Evolutionary conservation across 2,329 filamentous ascomycete species (phyloP).

Genomic region (Aspergillus sp.): DNA sequence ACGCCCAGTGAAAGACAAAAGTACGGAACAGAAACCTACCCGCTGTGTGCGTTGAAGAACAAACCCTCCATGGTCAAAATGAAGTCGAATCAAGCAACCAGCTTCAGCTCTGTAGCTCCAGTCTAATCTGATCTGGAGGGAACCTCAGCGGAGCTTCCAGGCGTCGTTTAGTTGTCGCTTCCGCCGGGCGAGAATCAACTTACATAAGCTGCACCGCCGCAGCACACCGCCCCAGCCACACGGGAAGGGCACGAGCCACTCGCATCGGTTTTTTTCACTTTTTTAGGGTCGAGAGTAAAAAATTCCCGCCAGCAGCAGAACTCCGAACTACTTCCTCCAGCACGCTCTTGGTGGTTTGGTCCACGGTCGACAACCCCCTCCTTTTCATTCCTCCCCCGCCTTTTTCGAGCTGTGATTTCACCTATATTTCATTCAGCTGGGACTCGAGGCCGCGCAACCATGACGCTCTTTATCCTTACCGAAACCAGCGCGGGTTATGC

Average conservation of each 20-base stretch:
- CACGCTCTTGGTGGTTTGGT: conserved; percentile 34
- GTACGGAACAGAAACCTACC: conserved; percentile 55
- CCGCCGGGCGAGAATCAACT: conserved; percentile 9
- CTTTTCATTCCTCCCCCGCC: conserved; percentile 23
- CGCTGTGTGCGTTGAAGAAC: conserved; percentile 91
- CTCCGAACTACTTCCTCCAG: conserved; percentile 23
- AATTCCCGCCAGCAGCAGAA: conserved; percentile 31
- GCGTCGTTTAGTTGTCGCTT: conserved; percentile 11
- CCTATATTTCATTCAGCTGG: conserved; percentile 19
- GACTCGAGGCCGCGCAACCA: conserved; percentile 48
- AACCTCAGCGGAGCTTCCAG: background rate
- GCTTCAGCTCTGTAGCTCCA: conserved; percentile 2
- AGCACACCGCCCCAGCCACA: background rate
- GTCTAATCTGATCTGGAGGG: background rate
- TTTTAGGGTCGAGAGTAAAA: conserved; percentile 32
- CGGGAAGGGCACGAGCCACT: conserved; percentile 27
- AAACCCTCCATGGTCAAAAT: conserved; percentile 75
- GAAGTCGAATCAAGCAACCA: conserved; percentile 18
- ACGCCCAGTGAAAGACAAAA: background rate
- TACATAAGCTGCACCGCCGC: conserved; percentile 32
- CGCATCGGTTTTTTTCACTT: conserved; percentile 36
- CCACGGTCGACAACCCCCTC: conserved; percentile 24
- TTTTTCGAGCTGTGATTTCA: background rate
- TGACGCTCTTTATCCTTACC: conserved; percentile 89
- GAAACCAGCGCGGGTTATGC: conserved; percentile 97